Conservation (phyloP, 345 rosid species). For the Arabis alpina region DNA sequence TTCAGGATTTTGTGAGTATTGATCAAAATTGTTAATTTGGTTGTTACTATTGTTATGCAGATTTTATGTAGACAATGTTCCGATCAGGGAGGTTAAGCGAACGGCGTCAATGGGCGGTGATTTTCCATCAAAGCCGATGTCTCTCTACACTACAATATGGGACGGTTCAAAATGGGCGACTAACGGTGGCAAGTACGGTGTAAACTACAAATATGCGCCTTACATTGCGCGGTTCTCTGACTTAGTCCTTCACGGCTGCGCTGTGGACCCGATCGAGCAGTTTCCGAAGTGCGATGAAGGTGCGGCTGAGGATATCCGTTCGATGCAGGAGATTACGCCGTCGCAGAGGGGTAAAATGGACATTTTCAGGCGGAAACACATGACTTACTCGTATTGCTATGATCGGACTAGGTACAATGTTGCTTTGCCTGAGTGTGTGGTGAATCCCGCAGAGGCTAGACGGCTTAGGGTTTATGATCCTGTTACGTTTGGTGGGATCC, state of each 20-base stretch:
- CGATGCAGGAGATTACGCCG: conserved; percentile 49
- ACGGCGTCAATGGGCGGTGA: conserved; percentile 77
- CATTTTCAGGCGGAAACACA: conserved; percentile 64
- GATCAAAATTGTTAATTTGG: conserved; percentile 18
- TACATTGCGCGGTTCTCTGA: conserved; percentile 66
- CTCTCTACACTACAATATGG: conserved; percentile 94
- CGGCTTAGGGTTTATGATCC: conserved; percentile 74
- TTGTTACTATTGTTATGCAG: conserved; percentile 46
- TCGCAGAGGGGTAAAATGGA: conserved; percentile 67
- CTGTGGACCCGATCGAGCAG: conserved; percentile 79
- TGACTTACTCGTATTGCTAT: conserved; percentile 95
- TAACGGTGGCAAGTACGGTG: conserved; percentile 89
- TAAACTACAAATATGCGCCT: conserved; percentile 95
- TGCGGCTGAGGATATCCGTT: conserved; percentile 38
- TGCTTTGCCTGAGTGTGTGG: conserved; percentile 70
- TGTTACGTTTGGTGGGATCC: conserved; percentile 70
- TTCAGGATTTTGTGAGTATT: background rate
- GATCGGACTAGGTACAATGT: conserved; percentile 73
- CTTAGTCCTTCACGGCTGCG: conserved; percentile 80
- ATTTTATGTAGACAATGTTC: conserved; percentile 77
- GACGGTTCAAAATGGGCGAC: conserved; percentile 98
- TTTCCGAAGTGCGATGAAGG: conserved; percentile 56
- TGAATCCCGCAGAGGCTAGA: conserved; percentile 60
- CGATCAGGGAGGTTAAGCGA: conserved; percentile 79
- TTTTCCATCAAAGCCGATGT: conserved; percentile 96